Conservation (phyloP, 768 basidiomycete species). For the Heimioporus sp. region DNA sequence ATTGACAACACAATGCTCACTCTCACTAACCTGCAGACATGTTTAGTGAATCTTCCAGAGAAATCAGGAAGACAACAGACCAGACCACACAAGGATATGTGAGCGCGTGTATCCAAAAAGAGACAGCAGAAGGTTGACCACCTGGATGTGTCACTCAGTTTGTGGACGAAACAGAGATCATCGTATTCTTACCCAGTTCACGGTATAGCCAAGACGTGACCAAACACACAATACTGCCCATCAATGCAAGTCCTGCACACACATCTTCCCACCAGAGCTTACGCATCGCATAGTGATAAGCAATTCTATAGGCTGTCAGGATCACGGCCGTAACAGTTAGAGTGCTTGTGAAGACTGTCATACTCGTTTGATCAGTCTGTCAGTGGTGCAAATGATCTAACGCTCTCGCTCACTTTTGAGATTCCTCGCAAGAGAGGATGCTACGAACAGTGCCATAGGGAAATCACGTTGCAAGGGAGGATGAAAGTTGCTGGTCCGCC, state of each 20-base stretch:
- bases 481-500: not conserved
- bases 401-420: constrained; percentile 12
- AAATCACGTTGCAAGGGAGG: not conserved
- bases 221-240: constrained; percentile 3
- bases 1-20: constrained; percentile 14
- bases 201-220: constrained; percentile 9
- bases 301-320: constrained; percentile 1
- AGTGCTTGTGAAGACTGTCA: constrained; percentile 8
- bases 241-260: constrained; percentile 3
- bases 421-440: not conserved
- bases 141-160: constrained; percentile 1
- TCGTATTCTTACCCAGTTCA: not conserved
- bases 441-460: not conserved
- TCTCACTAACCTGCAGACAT: constrained; percentile 9
- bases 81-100: constrained; percentile 12
- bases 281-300: not conserved
- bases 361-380: not conserved
- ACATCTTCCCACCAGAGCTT: constrained; percentile 21
- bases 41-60: not conserved
- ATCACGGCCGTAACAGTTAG: constrained; percentile 2
- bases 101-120: constrained; percentile 10
- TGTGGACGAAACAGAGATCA: not conserved
- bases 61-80: constrained; percentile 1
- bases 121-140: not conserved
- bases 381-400: not conserved